Evolutionary conservation across 768 basidiomycete species (phyloP), one percentile per base, ranked within the genome.

Genomic region (Serpula lacrymans): DNA sequence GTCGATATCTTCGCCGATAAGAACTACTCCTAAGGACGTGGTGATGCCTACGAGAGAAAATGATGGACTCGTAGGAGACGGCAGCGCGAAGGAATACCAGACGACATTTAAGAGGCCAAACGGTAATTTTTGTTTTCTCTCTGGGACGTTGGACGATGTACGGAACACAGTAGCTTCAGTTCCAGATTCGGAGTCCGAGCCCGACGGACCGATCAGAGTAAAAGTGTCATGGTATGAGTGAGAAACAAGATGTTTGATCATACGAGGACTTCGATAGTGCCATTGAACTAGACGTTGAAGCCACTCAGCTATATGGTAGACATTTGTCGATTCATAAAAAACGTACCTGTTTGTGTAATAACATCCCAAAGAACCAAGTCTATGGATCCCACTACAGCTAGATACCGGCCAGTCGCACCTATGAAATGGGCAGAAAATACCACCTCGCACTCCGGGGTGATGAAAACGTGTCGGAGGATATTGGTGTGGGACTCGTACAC

Each of bases 281-380:
- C 84, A 89, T 33, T 58, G 67, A 36, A 83, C 87, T 88, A 52
- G 14, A 32, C 20, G n/a, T n/a, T 8, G 9, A 20, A n/a, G 35
- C 35, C 9, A 13, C 23, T 23, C 16, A 39, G 34, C n/a, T 21
- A 27, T n/a, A 26, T 42, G 34, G 47, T 34, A 7, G 13, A 33
- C 17, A 9, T 7, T 8, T 22, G 31, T 26, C 36, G 26, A 27
- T 22, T n/a, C 16, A 36, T 14, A 6, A 20, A 11, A 39, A 34
- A 64, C 78, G 44, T 55, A 88, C 90, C 77, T 48, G 68, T 69
- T 42, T 74, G 76, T 24, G 66, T 55, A 33, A 89, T 55, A 22
- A 91, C 60, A 59, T 92, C 84, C 88, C 89, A 91, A 34, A 89
- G 57, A 30, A 77, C 66, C 21, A 89, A 51, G 36, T 74, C 72